Percentiles rank a stretch among this genome's conserved stretches.
Conservation (phyloP, 2,329 filamentous ascomycete species). For the Fusarium liriodendri region DNA sequence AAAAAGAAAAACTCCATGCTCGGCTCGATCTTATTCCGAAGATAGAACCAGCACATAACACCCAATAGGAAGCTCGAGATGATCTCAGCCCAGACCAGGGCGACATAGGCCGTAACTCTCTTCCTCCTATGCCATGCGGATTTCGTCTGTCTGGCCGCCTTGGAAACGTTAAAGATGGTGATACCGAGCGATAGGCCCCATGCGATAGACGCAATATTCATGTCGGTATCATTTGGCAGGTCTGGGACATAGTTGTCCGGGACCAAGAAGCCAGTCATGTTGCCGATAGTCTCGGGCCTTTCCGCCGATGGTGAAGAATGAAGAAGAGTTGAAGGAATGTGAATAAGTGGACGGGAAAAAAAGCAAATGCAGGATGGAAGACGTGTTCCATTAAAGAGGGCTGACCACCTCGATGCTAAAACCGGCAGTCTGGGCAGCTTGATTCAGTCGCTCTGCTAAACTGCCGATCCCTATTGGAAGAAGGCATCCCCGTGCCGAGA, state of each 20-base stretch:
- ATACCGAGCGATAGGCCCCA: conserved; percentile 44
- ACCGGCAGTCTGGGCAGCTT: conserved; percentile 3
- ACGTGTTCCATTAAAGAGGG: background rate
- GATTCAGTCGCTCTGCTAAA: background rate
- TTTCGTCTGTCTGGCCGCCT: conserved; percentile 35
- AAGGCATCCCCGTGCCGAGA: background rate
- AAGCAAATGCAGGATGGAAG: background rate
- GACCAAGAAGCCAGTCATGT: conserved; percentile 40
- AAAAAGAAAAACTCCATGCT: conserved; percentile 48
- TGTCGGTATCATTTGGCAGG: conserved; percentile 35
- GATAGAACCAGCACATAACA: conserved; percentile 41
- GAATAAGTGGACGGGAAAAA: background rate
- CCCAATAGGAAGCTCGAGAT: conserved; percentile 42
- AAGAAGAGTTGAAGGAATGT: background rate
- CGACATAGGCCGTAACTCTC: conserved; percentile 36
- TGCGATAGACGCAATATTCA: conserved; percentile 44
- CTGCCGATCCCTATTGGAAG: conserved; percentile 10
- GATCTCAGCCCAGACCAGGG: conserved; percentile 39
- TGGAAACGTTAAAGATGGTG: conserved; percentile 39
- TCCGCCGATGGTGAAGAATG: background rate
- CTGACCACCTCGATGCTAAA: background rate
- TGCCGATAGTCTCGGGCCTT: background rate
- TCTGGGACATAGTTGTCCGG: conserved; percentile 34
- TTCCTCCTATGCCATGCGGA: conserved; percentile 32
- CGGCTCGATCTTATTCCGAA: conserved; percentile 36